Conservation (phyloP, 2,329 filamentous ascomycete species). For the Stagonosporopsis vannaccii region DNA sequence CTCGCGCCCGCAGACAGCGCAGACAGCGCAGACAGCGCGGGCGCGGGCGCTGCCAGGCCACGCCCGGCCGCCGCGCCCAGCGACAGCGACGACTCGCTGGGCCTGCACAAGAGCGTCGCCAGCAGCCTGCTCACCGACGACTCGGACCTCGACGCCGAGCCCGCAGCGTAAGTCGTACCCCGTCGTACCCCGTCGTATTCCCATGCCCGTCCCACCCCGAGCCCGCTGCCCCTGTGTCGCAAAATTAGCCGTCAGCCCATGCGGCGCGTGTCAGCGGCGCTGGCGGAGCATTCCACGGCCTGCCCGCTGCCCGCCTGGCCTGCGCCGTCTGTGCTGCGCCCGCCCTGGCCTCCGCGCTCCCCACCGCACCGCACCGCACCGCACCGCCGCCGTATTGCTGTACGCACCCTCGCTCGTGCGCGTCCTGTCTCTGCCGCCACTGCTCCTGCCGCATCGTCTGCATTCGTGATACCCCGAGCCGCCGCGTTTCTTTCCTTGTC, state of each 20-base stretch:
- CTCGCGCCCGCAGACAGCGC: slow-evolving; percentile 11
- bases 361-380: slow-evolving; percentile 28
- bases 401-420: slow-evolving; percentile 15
- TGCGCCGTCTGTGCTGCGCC: background rate
- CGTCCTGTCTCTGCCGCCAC: background rate
- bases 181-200: background rate
- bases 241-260: slow-evolving; percentile 6
- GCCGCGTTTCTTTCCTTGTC: background rate
- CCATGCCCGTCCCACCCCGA: background rate
- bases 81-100: slow-evolving; percentile 53
- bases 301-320: background rate
- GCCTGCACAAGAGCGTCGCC: slow-evolving; percentile 53
- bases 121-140: slow-evolving; percentile 61
- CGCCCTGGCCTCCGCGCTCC: slow-evolving; percentile 28
- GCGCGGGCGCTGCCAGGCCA: slow-evolving; percentile 17
- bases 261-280: slow-evolving; percentile 5
- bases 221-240: slow-evolving; percentile 11
- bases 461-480: slow-evolving; percentile 5
- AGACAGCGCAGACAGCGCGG: too few species aligned
- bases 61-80: slow-evolving; percentile 23
- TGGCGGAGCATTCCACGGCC: slow-evolving; percentile 2
- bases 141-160: slow-evolving; percentile 53
- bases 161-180: slow-evolving; percentile 51
- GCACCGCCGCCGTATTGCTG: slow-evolving; percentile 20
- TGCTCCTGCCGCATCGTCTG: background rate